phyloP scores from a whole-genome alignment of 257 asterid species.

The Przewalskia tangutica region DNA sequence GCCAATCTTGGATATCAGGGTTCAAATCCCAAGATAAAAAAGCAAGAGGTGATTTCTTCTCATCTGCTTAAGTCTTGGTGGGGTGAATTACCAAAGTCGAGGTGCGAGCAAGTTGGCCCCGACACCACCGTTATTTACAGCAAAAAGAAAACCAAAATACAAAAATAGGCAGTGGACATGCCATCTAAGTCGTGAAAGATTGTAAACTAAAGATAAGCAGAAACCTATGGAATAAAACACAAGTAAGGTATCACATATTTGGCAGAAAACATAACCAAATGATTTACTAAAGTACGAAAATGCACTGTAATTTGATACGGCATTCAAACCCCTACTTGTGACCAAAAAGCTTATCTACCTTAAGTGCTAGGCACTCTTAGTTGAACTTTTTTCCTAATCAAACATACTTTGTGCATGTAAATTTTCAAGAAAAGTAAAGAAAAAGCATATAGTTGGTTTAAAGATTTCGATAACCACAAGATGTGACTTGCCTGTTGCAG shows the following conservation, averaged over 20 bases:
- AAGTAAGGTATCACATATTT: neutral
- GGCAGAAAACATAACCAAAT: neutral
- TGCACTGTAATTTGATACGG: neutral
- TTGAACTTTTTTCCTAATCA: neutral
- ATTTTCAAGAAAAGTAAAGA: neutral
- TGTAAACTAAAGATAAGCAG: neutral
- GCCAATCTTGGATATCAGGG: neutral
- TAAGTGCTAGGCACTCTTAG: neutral
- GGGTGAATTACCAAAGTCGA: neutral
- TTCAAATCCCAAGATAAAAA: neutral
- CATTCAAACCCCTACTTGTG: neutral
- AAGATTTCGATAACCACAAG: neutral
- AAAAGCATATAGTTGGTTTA: neutral
- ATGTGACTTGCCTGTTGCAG: constrained; percentile 74
- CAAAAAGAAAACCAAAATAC: neutral
- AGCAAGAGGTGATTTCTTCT: neutral
- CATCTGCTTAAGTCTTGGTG: neutral
- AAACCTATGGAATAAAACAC: neutral
- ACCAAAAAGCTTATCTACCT: neutral
- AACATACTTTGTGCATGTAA: neutral
- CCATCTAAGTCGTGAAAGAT: neutral
- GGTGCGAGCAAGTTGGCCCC: neutral
- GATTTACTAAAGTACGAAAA: neutral
- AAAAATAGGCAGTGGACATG: neutral
- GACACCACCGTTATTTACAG: neutral